These are phyloP conservation scores for Trichoderma orchidacearum DNA, from an alignment of 495 filamentous ascomycete species.

Conservation along the genomic window DNA sequence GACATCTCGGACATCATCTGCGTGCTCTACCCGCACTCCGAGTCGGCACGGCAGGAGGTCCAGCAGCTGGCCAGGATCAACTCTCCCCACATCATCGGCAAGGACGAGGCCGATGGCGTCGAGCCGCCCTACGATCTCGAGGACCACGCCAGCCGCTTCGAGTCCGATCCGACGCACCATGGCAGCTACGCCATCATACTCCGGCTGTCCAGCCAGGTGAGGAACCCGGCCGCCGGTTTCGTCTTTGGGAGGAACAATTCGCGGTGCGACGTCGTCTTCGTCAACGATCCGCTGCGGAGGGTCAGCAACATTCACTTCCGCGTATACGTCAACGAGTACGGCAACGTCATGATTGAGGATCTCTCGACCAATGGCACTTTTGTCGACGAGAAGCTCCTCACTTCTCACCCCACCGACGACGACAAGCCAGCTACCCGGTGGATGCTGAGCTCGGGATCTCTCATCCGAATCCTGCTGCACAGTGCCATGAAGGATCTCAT, in stretches of 20 bases:
- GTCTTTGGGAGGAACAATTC: slow-evolving; percentile 63
- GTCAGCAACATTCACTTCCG: slow-evolving; percentile 87
- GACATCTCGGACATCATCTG: slow-evolving; percentile 82
- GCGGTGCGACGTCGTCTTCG: slow-evolving; percentile 63
- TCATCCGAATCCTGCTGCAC: slow-evolving; percentile 54
- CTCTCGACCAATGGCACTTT: slow-evolving; percentile 84
- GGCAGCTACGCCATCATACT: slow-evolving; percentile 63
- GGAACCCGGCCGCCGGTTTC: slow-evolving; percentile 55
- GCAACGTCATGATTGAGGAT: slow-evolving; percentile 81
- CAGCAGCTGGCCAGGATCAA: slow-evolving; percentile 31
- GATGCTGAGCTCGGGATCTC: slow-evolving; percentile 49
- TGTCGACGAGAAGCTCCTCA: slow-evolving; percentile 56
- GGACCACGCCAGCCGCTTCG: slow-evolving; percentile 27
- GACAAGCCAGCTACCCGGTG: slow-evolving; percentile 32
- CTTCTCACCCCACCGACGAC: slow-evolving; percentile 22
- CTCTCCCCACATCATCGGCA: slow-evolving; percentile 19
- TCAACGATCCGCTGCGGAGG: slow-evolving; percentile 39
- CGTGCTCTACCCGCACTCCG: slow-evolving; percentile 69
- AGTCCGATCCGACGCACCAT: slow-evolving; percentile 26
- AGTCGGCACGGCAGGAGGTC: slow-evolving; percentile 56
- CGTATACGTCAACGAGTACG: slow-evolving; percentile 69
- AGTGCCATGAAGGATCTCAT: slow-evolving; percentile 35
- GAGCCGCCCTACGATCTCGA: slow-evolving; percentile 30
- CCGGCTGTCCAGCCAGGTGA: slow-evolving; percentile 57
- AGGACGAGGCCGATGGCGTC: slow-evolving; percentile 29